Conservation (phyloP, 2,329 filamentous ascomycete species). For the Thyridium curvatum region DNA sequence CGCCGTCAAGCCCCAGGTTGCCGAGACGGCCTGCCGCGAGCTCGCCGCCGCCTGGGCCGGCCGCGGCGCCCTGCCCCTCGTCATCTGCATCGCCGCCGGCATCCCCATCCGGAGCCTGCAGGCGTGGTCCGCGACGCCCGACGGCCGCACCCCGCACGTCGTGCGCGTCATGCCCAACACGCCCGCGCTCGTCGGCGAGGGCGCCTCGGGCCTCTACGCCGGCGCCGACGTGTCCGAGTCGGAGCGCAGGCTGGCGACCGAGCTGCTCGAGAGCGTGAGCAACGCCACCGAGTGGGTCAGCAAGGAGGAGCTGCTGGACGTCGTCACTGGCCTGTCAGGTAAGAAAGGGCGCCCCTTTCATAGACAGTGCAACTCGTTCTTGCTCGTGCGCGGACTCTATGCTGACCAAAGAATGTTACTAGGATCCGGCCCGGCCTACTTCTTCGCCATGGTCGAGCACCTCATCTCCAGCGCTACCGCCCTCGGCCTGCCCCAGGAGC, state of each 20-base stretch:
- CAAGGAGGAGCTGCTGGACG: conserved; percentile 40
- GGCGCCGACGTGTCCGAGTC: conserved; percentile 30
- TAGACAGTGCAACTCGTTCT: too few relatives aligned
- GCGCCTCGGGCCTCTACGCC: conserved; percentile 41
- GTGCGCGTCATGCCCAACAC: conserved; percentile 50
- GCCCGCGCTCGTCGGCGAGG: conserved; percentile 42
- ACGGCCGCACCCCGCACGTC: conserved; percentile 31
- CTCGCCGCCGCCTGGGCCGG: conserved; percentile 31
- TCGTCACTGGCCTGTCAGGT: conserved; percentile 44
- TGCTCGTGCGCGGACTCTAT: too few relatives aligned
- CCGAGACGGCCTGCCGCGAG: conserved; percentile 39
- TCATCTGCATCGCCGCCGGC: conserved; percentile 43
- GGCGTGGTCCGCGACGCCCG: conserved; percentile 31
- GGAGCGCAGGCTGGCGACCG: conserved; percentile 34
- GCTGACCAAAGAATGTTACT: conserved; percentile 1
- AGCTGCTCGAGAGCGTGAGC: conserved; percentile 38
- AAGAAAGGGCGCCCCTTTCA: conserved; percentile 9
- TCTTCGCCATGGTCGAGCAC: conserved; percentile 47
- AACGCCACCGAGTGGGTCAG: conserved; percentile 43
- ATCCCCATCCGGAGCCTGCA: conserved; percentile 37
- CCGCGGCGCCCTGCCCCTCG: conserved; percentile 28
- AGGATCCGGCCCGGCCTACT: conserved; percentile 45
- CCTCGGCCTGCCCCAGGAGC: conserved; percentile 38
- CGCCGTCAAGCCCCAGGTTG: conserved; percentile 45
- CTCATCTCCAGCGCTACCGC: conserved; percentile 34